Evolutionary conservation across 768 basidiomycete genomes (phyloP).

Genomic region (Kwoniella mangroviensis): DNA sequence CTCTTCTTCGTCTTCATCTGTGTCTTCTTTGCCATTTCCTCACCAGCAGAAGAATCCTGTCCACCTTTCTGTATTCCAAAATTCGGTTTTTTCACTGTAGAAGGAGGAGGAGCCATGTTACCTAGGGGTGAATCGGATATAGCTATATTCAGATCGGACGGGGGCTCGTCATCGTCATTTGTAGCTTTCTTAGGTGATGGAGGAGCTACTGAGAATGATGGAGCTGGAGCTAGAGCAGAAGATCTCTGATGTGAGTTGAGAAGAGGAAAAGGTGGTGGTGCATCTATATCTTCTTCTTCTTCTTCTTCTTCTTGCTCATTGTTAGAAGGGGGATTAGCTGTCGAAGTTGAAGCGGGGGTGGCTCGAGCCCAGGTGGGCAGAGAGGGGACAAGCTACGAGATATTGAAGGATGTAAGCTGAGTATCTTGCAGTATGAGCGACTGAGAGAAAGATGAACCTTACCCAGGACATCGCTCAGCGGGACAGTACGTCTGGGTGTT

Average conservation of each 20-base stretch:
- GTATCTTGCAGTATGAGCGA: not conserved
- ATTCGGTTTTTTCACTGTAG: constrained; percentile 47
- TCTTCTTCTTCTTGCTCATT: constrained; percentile 36
- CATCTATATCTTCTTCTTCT: constrained; percentile 49
- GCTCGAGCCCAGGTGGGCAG: constrained; percentile 15
- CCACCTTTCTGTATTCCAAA: constrained; percentile 48
- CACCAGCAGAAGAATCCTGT: constrained; percentile 9
- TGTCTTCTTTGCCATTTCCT: not conserved
- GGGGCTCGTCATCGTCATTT: constrained; percentile 24
- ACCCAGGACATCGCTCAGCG: constrained; percentile 29
- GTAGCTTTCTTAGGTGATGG: constrained; percentile 39
- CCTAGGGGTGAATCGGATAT: constrained; percentile 44
- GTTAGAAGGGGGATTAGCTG: constrained; percentile 6
- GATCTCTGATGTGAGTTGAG: constrained; percentile 57
- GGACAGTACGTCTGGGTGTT: not conserved
- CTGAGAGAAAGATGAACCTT: constrained; percentile 4
- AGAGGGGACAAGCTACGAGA: constrained; percentile 36
- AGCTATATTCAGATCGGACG: constrained; percentile 48
- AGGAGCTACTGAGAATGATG: constrained; percentile 39
- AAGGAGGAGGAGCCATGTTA: constrained; percentile 51
- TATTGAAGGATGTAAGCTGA: constrained; percentile 13
- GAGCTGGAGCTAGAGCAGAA: constrained; percentile 35
- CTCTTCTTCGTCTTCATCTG: constrained; percentile 57
- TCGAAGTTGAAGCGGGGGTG: constrained; percentile 12
- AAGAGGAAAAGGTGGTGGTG: constrained; percentile 57